Percentiles rank a stretch among this genome's conserved stretches.
phyloP scores from a whole-genome alignment of 345 rosid genomes.

The Eucalyptus decipiens region DNA sequence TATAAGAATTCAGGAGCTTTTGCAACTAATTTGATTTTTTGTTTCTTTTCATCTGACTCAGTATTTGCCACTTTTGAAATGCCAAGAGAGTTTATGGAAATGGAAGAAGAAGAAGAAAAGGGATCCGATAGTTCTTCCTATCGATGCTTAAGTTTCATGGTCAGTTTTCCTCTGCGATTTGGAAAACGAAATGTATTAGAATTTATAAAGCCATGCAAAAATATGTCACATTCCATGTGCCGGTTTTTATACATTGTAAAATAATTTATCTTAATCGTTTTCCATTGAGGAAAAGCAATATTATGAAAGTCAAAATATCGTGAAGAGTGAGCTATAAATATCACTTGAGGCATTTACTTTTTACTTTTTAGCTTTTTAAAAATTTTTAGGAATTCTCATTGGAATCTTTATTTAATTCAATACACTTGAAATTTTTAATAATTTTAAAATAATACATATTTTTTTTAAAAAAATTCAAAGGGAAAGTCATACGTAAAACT shows the following conservation, averaged over 20 bases:
- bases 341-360: too few relatives aligned
- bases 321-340: too few relatives aligned
- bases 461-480: too few relatives aligned
- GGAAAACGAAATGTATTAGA: fast-evolving
- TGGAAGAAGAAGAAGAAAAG: neutral
- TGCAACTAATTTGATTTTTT: neutral
- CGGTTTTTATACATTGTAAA: neutral
- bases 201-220: neutral
- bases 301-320: neutral
- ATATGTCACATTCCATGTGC: neutral
- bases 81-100: neutral
- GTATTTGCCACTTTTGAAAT: neutral
- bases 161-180: neutral
- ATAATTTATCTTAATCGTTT: neutral
- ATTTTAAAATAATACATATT: too few relatives aligned
- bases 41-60: too few relatives aligned
- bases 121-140: neutral
- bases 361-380: too few relatives aligned
- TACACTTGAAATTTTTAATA: too few relatives aligned
- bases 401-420: too few relatives aligned
- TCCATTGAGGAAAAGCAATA: neutral
- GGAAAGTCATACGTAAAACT: too few relatives aligned
- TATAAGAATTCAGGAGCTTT: neutral
- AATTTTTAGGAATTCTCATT: too few relatives aligned
- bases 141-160: neutral